These are phyloP conservation scores for Kalanchoe fedtschenkoi DNA, from an alignment of 164 flowering plant species.

Conservation along the genomic window DNA sequence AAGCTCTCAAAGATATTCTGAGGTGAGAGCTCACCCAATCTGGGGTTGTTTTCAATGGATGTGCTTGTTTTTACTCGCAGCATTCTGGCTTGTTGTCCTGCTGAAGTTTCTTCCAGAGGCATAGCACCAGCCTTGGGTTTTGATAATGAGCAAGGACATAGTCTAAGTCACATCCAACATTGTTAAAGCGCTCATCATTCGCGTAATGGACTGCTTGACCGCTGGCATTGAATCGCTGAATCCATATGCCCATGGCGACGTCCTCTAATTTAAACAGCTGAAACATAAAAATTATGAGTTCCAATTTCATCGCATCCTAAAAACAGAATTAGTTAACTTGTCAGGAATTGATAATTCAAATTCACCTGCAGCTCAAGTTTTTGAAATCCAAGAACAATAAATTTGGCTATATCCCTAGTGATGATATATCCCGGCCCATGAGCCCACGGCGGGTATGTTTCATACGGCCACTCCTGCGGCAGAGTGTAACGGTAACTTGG, in stretches of 20 bases:
- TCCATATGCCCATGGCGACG: constrained; percentile 96
- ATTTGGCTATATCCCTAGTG: constrained; percentile 73
- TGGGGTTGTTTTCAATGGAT: no score
- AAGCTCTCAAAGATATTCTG: no score
- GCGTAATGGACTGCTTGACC: constrained; percentile 47
- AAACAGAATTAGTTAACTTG: neutral
- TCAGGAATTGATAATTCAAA: neutral
- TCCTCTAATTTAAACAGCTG: constrained; percentile 92
- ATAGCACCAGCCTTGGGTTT: constrained; percentile 61
- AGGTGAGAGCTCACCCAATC: no score
- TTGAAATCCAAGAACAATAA: constrained; percentile 59
- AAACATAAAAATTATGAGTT: constrained; percentile 6
- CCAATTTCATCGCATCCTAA: constrained; percentile 3
- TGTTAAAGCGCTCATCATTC: constrained; percentile 56
- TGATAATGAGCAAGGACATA: constrained; percentile 88
- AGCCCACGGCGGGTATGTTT: constrained; percentile 83
- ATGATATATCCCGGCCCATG: constrained; percentile 91
- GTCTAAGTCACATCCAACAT: constrained; percentile 64
- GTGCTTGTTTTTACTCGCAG: constrained; percentile 38
- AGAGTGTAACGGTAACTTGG: neutral
- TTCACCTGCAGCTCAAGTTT: constrained; percentile 47
- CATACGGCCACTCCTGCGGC: constrained; percentile 76
- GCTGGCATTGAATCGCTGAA: constrained; percentile 42
- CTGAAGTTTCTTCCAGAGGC: constrained; percentile 86
- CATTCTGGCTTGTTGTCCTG: constrained; percentile 47